Evolutionary conservation across 202 grass and related monocot genomes (phyloP).

Genomic region (Musa balbisiana): DNA sequence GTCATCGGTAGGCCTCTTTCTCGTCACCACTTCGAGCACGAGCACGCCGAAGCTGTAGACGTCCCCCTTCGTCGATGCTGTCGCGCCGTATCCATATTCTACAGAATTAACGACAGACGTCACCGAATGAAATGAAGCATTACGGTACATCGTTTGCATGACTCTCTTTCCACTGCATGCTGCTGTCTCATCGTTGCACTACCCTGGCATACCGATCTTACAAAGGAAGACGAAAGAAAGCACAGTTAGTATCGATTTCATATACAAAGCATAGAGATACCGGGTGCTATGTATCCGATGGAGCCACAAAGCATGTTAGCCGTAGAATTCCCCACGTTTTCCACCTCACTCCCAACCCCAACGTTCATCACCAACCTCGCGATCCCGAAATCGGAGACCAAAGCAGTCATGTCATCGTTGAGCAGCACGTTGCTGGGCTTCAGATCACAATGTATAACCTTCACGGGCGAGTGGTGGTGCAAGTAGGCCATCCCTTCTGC

Average conservation of each 20-base stretch:
- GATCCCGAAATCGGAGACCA: slow-evolving; percentile 85
- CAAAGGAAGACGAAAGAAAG: no score
- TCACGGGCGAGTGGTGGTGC: slow-evolving; percentile 68
- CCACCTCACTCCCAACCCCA: neutral
- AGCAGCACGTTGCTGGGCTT: slow-evolving; percentile 95
- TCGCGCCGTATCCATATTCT: slow-evolving; percentile 77
- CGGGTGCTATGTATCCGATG: slow-evolving; percentile 85
- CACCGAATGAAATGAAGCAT: no score
- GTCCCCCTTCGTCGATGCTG: slow-evolving; percentile 68
- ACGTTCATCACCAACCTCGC: slow-evolving; percentile 36
- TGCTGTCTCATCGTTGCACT: no score
- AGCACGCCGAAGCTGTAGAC: slow-evolving; percentile 97
- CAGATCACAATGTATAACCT: slow-evolving; percentile 80
- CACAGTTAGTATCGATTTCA: no score
- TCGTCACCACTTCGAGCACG: slow-evolving; percentile 62
- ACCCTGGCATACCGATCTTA: no score
- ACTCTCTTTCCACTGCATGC: no score
- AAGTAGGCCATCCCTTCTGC: slow-evolving; percentile 83
- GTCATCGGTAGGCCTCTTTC: slow-evolving; percentile 65
- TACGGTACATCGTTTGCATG: no score
- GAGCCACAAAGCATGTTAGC: slow-evolving; percentile 39
- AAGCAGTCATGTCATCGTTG: slow-evolving; percentile 74
- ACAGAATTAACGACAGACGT: neutral
- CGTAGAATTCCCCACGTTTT: slow-evolving; percentile 14
- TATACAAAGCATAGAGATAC: slow-evolving; percentile 15